phyloP scores from a whole-genome alignment of 768 basidiomycete species.

The Symmetrospora coprosmae region DNA sequence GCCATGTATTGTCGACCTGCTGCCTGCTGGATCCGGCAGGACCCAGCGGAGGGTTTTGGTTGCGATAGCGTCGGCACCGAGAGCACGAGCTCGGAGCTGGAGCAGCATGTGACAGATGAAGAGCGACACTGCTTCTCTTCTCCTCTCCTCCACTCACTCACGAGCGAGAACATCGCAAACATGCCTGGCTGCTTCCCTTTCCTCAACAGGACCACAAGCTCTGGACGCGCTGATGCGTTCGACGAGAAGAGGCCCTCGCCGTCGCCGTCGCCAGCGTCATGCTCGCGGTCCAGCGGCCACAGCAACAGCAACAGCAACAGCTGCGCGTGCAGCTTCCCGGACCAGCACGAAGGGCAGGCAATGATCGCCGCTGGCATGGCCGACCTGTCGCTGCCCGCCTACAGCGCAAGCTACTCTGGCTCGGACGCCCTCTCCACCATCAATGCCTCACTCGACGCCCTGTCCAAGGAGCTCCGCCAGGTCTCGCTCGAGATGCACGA shows the following conservation, averaged over 20 bases:
- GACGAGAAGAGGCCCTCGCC: not conserved
- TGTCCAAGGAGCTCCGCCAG: not conserved
- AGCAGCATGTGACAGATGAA: no score
- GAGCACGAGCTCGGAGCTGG: no score
- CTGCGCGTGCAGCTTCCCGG: constrained; percentile 4
- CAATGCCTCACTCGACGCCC: not conserved
- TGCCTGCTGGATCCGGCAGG: no score
- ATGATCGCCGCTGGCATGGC: not conserved
- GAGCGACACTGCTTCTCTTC: no score
- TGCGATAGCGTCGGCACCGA: no score
- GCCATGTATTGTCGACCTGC: no score
- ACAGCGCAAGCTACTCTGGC: not conserved
- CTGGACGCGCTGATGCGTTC: not conserved
- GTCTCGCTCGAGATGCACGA: constrained; percentile 13
- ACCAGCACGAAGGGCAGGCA: not conserved
- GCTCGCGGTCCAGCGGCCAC: not conserved
- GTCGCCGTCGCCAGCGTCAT: not conserved
- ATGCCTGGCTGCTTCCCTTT: constrained; percentile 19
- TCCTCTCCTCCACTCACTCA: no score
- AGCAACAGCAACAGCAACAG: not conserved
- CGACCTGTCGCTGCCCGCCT: not conserved
- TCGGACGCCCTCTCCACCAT: constrained; percentile 14
- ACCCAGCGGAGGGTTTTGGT: no score
- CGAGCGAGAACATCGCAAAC: no score
- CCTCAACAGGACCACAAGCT: not conserved